These are phyloP conservation scores for Arthrocladium fulminans DNA, from an alignment of 2,329 filamentous ascomycete genomes.

Conservation along the genomic window DNA sequence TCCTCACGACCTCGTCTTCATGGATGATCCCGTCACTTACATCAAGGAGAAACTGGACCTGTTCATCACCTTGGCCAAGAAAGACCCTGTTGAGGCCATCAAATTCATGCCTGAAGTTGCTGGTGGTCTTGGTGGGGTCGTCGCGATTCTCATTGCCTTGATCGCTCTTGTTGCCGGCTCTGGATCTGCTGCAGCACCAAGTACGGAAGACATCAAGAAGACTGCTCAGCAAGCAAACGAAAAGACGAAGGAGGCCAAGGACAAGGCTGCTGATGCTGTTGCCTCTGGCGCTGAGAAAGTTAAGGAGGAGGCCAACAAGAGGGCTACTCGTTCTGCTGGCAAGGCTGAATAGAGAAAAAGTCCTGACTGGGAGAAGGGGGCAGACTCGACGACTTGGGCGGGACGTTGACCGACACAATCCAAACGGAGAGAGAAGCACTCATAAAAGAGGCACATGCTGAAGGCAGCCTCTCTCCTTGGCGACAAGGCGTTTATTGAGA, in stretches of 20 bases:
- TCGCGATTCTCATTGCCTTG: conserved; percentile 61
- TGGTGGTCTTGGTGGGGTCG: conserved; percentile 63
- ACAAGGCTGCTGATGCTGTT: conserved; percentile 58
- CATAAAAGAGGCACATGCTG: neutral
- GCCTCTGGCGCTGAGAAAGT: conserved; percentile 61
- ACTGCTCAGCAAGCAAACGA: conserved; percentile 50
- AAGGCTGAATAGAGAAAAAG: conserved; percentile 13
- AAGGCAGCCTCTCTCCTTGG: neutral
- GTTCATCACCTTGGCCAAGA: conserved; percentile 76
- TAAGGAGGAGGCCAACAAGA: conserved; percentile 60
- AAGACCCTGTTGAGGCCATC: conserved; percentile 73
- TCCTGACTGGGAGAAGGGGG: neutral
- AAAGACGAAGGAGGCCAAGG: conserved; percentile 48
- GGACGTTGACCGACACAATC: neutral
- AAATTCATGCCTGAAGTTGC: conserved; percentile 89
- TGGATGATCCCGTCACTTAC: conserved; percentile 79
- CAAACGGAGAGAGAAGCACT: neutral
- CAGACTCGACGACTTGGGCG: neutral
- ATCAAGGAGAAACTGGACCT: conserved; percentile 87
- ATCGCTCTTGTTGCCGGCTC: conserved; percentile 58
- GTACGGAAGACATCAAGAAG: conserved; percentile 69
- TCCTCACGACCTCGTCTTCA: conserved; percentile 70
- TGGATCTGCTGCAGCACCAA: conserved; percentile 56
- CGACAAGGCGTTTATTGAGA: neutral
- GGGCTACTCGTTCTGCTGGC: conserved; percentile 41